Evolutionary conservation across 2,329 filamentous ascomycete species (phyloP), one percentile per base, ranked within the genome.

Genomic region (Beauveria caledonica): DNA sequence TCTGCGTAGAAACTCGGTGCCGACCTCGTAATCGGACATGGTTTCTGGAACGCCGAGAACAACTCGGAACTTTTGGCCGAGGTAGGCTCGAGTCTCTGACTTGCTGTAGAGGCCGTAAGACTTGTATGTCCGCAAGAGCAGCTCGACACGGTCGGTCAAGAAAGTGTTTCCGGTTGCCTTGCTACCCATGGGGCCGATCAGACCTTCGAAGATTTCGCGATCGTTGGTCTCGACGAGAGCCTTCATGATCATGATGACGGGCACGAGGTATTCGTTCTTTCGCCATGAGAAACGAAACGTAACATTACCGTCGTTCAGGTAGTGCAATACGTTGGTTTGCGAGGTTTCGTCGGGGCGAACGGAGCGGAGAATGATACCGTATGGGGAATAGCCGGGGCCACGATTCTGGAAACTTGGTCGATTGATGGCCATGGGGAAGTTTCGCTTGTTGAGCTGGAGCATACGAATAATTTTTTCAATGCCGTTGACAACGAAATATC

Each of bases 221-320:
- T 99, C 94, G 71, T 96, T 99, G 17, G 94, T 99, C 73, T 99
- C 93, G 2, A 94, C 84, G 54, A 99, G 78, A 1, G 94, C 93
- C 77, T 97, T 99, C 65, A 99, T 77, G 39, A 99, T 86, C 93
- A 99, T 97, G 82, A 97, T 87, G 63, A 92, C 89, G 1, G 94
- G 94, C 2, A 99, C 84, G n/a, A 99, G 84, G 70, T 91, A 99
- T 74, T 99, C 94, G 67, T 92, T 91, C 76, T 99, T 99, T 66
- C 92, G 84, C 93, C 93, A 99, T 7, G 93, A 97, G 75, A 99
- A 99, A 60, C 94, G 84, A 76, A 99, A 96, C 0, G 91, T 97
- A 68, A 97, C 87, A 73, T 97, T 97, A 65, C 94, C 94, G 72
- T 99, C 94, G 68, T 83, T 91, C 60, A 99, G 83, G 73, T 97